A percentile compares a stretch with the other conserved stretches of the same genome.
Evolutionary conservation across 2,329 filamentous ascomycete genomes (phyloP).

Genomic region (Fusarium phyllophilum): DNA sequence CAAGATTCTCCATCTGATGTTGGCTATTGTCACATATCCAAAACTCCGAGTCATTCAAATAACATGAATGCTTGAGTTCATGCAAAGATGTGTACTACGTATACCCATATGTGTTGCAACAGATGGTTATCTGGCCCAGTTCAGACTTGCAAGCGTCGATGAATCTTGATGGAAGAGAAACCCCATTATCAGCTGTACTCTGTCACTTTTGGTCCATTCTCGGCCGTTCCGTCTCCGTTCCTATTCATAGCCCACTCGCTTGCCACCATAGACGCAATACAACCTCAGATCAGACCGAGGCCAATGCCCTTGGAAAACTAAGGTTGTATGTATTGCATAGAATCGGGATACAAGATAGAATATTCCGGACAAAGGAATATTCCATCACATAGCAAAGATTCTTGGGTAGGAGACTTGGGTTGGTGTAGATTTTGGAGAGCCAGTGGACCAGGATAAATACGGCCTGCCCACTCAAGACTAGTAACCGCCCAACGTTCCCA

Average conservation of each 20-base stretch:
- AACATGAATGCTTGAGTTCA: constrained; percentile 29
- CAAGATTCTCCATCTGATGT: constrained; percentile 8
- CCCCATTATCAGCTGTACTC: neutral
- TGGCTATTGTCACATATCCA: constrained; percentile 12
- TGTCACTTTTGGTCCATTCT: constrained; percentile 6
- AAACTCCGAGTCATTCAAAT: constrained; percentile 7
- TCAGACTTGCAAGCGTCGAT: neutral
- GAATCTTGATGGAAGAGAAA: neutral
- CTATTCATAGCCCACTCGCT: constrained; percentile 37
- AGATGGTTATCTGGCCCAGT: neutral
- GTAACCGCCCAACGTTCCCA: constrained; percentile 15
- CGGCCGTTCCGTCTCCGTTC: constrained; percentile 20
- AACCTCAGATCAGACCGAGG: constrained; percentile 20
- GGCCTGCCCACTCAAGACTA: neutral
- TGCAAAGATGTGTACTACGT: constrained; percentile 18
- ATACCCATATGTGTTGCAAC: neutral
- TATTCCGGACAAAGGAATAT: neutral
- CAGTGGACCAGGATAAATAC: neutral
- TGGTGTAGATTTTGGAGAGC: neutral
- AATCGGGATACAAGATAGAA: neutral
- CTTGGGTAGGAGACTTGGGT: neutral
- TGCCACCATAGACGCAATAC: constrained; percentile 29
- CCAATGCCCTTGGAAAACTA: constrained; percentile 9
- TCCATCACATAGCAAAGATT: neutral
- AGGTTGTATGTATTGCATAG: constrained; percentile 1